Conservation (phyloP, 78 protist species). For the Goniomonas avonlea region DNA sequence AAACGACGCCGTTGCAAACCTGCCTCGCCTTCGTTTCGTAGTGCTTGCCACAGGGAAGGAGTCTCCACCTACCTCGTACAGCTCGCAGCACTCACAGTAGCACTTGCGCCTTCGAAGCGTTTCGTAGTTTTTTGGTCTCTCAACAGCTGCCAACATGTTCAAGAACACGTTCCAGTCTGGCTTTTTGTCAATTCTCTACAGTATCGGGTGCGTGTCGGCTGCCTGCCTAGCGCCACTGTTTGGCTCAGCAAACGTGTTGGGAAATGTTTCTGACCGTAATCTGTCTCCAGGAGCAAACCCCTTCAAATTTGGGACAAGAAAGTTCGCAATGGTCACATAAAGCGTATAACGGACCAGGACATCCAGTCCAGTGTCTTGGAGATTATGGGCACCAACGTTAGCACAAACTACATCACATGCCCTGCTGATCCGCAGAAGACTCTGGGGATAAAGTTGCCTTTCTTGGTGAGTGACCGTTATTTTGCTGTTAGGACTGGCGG, state of each 20-base stretch:
- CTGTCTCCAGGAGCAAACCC: slow-evolving; percentile 81
- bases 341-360: slow-evolving; percentile 85
- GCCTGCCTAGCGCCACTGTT: no score
- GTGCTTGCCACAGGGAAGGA: no score
- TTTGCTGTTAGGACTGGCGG: background rate
- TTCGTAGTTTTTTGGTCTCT: no score
- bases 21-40: no score
- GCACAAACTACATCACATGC: slow-evolving; percentile 75
- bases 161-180: slow-evolving; percentile 87
- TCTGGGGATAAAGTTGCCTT: slow-evolving; percentile 92
- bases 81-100: no score
- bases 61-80: no score
- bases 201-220: slow-evolving; percentile 76
- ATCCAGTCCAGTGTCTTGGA: slow-evolving; percentile 85
- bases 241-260: no score
- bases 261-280: no score
- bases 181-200: slow-evolving; percentile 83
- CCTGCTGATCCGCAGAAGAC: slow-evolving; percentile 77
- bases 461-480: slow-evolving; percentile 66
- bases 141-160: no score
- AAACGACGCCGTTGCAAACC: no score
- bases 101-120: no score
- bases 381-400: slow-evolving; percentile 76
- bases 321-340: slow-evolving; percentile 79
- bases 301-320: slow-evolving; percentile 87